A percentile compares a stretch with the other conserved stretches of the same genome.
Conservation (phyloP, 1,284 basidiomycete genomes). For the Sporisorium graminicola region DNA sequence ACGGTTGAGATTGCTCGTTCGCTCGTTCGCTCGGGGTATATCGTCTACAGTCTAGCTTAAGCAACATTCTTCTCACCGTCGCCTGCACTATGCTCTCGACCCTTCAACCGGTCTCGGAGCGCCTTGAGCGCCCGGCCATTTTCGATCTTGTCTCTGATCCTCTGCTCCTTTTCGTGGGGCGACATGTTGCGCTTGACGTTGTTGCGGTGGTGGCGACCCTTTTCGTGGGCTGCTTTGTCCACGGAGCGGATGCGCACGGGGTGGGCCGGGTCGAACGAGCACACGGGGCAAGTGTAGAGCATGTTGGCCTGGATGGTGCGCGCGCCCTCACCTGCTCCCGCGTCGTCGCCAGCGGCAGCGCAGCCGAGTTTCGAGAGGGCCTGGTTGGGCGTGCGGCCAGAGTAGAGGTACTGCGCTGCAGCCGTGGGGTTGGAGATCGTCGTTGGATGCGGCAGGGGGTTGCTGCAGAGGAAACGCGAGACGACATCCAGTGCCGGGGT, state of each 20-base stretch:
- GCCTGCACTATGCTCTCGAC: no score
- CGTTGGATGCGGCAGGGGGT: constrained; percentile 75
- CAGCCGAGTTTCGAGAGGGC: constrained; percentile 72
- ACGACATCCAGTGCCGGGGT: constrained; percentile 58
- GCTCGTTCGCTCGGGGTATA: constrained; percentile 37
- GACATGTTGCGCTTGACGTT: constrained; percentile 25
- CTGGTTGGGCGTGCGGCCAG: constrained; percentile 64
- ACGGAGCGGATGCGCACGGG: constrained; percentile 83
- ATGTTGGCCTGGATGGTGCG: constrained; percentile 42
- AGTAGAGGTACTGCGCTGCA: constrained; percentile 71
- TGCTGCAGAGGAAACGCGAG: constrained; percentile 73
- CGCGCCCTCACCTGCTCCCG: constrained; percentile 9
- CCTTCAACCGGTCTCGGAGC: constrained; percentile 4
- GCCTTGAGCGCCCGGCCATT: background rate
- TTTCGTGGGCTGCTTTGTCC: constrained; percentile 75
- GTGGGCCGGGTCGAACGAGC: constrained; percentile 76
- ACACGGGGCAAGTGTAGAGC: constrained; percentile 75
- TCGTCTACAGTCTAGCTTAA: no score
- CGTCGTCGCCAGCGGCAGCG: constrained; percentile 68
- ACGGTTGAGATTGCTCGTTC: background rate
- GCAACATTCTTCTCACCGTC: no score
- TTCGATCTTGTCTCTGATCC: constrained; percentile 16
- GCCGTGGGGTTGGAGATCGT: constrained; percentile 75
- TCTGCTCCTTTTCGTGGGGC: constrained; percentile 7
- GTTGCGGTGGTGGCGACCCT: constrained; percentile 28